These are phyloP conservation scores for Peronospora tabacina DNA, from an alignment of 352 stramenopile species.

Conservation along the genomic window DNA sequence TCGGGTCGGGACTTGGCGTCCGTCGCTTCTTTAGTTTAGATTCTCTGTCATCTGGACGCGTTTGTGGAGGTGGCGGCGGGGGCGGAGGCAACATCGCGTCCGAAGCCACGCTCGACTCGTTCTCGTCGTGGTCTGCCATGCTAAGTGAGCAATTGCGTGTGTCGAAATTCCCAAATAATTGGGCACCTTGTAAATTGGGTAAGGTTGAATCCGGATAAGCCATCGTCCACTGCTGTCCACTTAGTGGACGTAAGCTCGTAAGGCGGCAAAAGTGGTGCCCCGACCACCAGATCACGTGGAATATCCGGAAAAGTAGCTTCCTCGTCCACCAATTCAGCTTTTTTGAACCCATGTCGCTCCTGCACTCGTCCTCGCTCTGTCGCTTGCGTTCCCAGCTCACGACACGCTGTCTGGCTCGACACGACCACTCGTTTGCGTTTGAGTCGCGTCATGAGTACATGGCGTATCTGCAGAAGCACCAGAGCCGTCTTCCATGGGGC, in stretches of 20 bases:
- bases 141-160: background rate
- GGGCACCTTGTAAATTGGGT: no score
- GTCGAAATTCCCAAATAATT: no score
- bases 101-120: constrained; percentile 15
- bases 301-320: no score
- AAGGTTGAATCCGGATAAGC: background rate
- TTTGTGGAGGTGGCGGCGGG: constrained; percentile 30
- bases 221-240: background rate
- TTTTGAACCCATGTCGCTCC: constrained; percentile 17
- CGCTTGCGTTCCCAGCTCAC: constrained; percentile 17
- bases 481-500: constrained; percentile 79
- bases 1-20: constrained; percentile 4
- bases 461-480: constrained; percentile 62
- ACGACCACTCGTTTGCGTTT: constrained; percentile 65
- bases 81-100: constrained; percentile 31
- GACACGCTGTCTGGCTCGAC: constrained; percentile 31
- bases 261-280: no score
- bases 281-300: no score
- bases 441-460: constrained; percentile 78
- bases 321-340: no score
- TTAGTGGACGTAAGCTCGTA: background rate
- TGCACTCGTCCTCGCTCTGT: constrained; percentile 22
- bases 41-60: constrained; percentile 18
- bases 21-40: constrained; percentile 17
- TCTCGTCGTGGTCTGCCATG: constrained; percentile 2